Evolutionary conservation across 257 asterid species (phyloP).

Genomic region (Leptodermis oblonga): DNA sequence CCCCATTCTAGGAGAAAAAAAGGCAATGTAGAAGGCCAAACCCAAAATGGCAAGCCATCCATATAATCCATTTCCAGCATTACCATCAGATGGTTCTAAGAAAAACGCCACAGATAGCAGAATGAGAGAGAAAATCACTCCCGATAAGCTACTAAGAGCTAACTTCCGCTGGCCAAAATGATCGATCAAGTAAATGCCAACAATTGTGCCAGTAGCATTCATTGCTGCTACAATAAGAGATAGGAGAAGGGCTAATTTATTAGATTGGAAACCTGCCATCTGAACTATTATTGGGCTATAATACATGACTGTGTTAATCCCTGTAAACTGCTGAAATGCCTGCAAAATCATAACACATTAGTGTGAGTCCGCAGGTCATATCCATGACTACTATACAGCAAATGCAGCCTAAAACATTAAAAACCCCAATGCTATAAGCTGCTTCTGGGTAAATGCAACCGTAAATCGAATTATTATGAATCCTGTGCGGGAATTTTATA

Average conservation of each 20-base stretch:
- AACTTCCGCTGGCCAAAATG: conserved; percentile 69
- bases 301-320: conserved; percentile 90
- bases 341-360: conserved; percentile 20
- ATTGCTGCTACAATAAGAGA: conserved; percentile 67
- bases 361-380: background rate
- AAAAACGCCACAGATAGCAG: conserved; percentile 55
- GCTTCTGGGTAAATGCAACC: background rate
- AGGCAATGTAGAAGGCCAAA: conserved; percentile 67
- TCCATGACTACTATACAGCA: background rate
- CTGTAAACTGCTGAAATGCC: conserved; percentile 96
- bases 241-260: conserved; percentile 74
- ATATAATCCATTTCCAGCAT: conserved; percentile 27
- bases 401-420: background rate
- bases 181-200: conserved; percentile 84
- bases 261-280: conserved; percentile 91
- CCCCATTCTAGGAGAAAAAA: conserved; percentile 93
- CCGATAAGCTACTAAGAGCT: conserved; percentile 69
- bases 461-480: no score
- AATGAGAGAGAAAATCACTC: conserved; percentile 70
- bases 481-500: background rate
- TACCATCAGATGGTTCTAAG: conserved; percentile 35
- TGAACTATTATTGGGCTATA: conserved; percentile 93
- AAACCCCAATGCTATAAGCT: no score
- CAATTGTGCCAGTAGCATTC: conserved; percentile 73
- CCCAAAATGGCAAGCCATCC: conserved; percentile 88